Evolutionary conservation across 176 grass and related monocot genomes (phyloP).

Genomic region (Ensete ventricosum): DNA sequence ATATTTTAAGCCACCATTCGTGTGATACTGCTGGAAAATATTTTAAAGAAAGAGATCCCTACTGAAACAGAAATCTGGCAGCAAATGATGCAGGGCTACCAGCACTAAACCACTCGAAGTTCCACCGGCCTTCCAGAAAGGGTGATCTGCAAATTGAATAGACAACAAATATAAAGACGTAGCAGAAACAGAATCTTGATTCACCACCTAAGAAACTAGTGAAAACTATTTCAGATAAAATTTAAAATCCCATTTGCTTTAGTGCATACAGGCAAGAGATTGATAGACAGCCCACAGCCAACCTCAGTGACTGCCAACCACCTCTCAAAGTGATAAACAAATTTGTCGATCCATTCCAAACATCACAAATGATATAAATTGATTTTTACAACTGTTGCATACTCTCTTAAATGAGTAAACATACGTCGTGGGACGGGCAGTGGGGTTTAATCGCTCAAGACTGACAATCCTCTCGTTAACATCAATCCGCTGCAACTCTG

Average conservation of each 20-base stretch:
- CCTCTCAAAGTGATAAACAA: not conserved
- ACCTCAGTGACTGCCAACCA: not conserved
- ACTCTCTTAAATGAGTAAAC: conserved; percentile 10
- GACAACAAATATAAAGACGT: not conserved
- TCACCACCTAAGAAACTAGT: not conserved
- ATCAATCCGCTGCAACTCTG: conserved; percentile 87
- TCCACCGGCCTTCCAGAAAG: conserved; percentile 91
- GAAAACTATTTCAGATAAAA: not conserved
- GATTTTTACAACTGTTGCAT: conserved; percentile 7
- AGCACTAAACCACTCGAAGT: conserved; percentile 87
- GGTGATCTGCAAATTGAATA: conserved; percentile 53
- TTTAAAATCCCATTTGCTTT: not conserved
- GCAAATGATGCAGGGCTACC: conserved; percentile 75
- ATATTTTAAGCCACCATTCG: not conserved
- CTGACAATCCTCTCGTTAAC: conserved; percentile 88
- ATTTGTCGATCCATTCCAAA: conserved; percentile 4
- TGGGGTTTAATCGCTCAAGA: conserved; percentile 77
- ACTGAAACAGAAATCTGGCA: conserved; percentile 74
- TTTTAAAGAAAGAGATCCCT: conserved; percentile 28
- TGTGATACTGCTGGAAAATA: not conserved
- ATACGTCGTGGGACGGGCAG: conserved; percentile 78
- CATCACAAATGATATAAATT: conserved; percentile 7
- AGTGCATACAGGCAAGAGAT: not conserved
- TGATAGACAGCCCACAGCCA: not conserved
- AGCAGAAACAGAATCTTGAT: too few relatives aligned